Evolutionary conservation across 139 green algal species (phyloP).

Genomic region (Trebouxia sp.): DNA sequence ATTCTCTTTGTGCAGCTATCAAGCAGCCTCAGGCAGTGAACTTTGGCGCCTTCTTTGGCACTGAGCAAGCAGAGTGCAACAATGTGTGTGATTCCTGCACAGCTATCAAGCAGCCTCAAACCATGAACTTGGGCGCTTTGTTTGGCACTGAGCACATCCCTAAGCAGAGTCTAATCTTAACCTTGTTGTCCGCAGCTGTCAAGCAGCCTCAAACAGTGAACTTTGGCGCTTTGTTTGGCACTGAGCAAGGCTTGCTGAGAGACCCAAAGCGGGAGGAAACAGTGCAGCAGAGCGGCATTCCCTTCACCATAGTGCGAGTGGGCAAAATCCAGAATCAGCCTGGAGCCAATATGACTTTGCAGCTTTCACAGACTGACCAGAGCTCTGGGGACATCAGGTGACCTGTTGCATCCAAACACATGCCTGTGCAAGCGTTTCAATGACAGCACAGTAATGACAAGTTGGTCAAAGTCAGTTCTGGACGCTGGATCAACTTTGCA

Average conservation of each 20-base stretch:
- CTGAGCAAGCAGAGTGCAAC: no score
- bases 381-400: constrained; percentile 9
- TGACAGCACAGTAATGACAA: not conserved
- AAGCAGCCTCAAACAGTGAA: not conserved
- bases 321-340: constrained; percentile 12
- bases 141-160: no score
- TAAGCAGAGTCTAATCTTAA: no score
- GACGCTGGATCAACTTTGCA: not conserved
- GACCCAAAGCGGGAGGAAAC: constrained; percentile 15
- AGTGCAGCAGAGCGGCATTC: constrained; percentile 3
- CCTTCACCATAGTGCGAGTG: constrained; percentile 5
- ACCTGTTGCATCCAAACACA: not conserved
- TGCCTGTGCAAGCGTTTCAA: not conserved
- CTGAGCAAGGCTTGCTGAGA: constrained; percentile 2
- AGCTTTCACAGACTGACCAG: not conserved
- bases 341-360: not conserved
- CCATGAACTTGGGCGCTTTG: no score
- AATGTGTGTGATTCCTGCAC: no score
- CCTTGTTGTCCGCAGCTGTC: no score
- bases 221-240: not conserved
- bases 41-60: not conserved
- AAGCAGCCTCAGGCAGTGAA: not conserved
- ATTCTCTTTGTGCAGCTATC: not conserved
- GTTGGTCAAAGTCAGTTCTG: not conserved
- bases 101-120: no score